Evolutionary conservation across 1,139 yeast genomes (phyloP).

Genomic region (Blastobotrys illinoisensis): DNA sequence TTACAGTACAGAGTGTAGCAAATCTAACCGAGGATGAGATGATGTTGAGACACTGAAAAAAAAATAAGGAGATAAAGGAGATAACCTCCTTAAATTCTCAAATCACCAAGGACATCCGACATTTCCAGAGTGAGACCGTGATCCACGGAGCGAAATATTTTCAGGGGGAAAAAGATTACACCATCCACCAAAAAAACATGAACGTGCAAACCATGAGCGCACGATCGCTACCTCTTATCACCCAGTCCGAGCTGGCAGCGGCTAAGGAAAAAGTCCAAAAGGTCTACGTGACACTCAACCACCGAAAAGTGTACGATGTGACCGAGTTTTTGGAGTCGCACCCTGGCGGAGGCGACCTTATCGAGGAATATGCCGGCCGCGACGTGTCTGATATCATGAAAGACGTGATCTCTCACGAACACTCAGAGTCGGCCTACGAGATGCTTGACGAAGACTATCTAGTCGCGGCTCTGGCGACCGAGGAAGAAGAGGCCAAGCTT

Average conservation of each 20-base stretch:
- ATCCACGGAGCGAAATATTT: background rate
- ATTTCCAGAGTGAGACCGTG: background rate
- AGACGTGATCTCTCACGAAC: slow-evolving; percentile 64
- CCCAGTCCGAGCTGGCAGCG: slow-evolving; percentile 19
- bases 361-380: slow-evolving; percentile 73
- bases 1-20: too few relatives aligned
- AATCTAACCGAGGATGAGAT: background rate
- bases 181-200: background rate
- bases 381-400: slow-evolving; percentile 77
- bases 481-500: slow-evolving; percentile 53
- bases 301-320: slow-evolving; percentile 79
- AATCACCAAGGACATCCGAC: background rate
- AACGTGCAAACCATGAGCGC: background rate
- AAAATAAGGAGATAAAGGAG: background rate
- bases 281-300: slow-evolving; percentile 52
- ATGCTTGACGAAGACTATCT: slow-evolving; percentile 73
- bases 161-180: background rate
- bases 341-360: slow-evolving; percentile 79
- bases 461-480: slow-evolving; percentile 58
- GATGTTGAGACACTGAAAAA: background rate
- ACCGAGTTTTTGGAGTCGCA: slow-evolving; percentile 74
- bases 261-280: slow-evolving; percentile 13
- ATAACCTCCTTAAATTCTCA: background rate
- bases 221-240: slow-evolving; percentile 20
- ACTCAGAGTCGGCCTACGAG: slow-evolving; percentile 83